Evolutionary conservation across 805 yeast genomes (phyloP).

Genomic region (Blastobotrys muscicola): DNA sequence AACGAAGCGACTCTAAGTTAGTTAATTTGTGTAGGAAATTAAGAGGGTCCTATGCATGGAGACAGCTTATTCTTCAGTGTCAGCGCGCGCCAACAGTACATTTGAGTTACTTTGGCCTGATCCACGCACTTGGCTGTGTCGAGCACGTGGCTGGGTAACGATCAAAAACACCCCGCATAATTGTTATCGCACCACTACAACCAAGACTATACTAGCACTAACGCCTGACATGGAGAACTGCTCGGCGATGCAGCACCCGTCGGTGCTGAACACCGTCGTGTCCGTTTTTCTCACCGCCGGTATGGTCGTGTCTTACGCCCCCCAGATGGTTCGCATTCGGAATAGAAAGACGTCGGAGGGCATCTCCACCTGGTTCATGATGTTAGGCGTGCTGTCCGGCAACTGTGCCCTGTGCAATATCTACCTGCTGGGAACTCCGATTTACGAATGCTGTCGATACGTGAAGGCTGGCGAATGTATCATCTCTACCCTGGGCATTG

Average conservation of each 20-base stretch:
- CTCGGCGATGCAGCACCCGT: conserved; percentile 31
- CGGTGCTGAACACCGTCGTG: conserved; percentile 37
- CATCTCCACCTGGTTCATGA: conserved; percentile 57
- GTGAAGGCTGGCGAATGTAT: conserved; percentile 49
- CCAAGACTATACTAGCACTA: not conserved
- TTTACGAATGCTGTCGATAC: conserved; percentile 49
- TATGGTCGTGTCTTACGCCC: conserved; percentile 60
- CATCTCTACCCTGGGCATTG: conserved; percentile 53
- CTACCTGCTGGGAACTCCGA: conserved; percentile 48
- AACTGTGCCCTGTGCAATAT: conserved; percentile 59
- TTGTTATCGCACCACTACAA: not conserved
- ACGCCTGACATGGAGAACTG: not conserved
- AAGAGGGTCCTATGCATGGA: no score
- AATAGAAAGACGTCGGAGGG: conserved; percentile 63
- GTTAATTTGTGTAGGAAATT: no score
- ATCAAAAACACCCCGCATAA: not conserved
- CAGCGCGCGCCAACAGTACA: no score
- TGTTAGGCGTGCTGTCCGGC: conserved; percentile 65
- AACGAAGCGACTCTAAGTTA: no score
- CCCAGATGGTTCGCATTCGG: conserved; percentile 59
- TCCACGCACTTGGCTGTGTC: no score
- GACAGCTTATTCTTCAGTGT: no score
- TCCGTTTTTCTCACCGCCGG: conserved; percentile 53
- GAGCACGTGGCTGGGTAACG: no score
- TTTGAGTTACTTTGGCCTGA: no score